A percentile compares a stretch with the other conserved stretches of the same genome.
These are phyloP conservation scores for Firmiana major DNA, from an alignment of 345 rosid species.

Conservation along the genomic window DNA sequence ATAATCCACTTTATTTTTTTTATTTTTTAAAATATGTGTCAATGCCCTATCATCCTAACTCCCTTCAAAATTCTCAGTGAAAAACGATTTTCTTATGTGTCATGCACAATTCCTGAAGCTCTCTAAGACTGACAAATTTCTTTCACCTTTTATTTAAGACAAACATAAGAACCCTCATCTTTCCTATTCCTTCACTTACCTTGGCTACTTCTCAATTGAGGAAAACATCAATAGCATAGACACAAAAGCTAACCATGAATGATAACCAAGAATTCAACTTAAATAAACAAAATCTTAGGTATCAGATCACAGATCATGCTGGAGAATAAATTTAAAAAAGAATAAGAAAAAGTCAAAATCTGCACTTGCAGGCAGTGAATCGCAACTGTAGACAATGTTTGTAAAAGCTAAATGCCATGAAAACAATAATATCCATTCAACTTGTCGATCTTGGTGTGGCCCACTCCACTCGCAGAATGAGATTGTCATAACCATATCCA, in stretches of 20 bases:
- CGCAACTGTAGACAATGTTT: neutral
- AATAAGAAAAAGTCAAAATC: neutral
- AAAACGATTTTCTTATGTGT: no score
- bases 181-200: no score
- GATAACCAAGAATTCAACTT: neutral
- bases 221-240: neutral
- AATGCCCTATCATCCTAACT: no score
- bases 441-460: conserved; percentile 20
- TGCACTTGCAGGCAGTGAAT: neutral
- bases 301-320: neutral
- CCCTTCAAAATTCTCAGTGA: no score
- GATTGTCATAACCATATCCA: conserved; percentile 45
- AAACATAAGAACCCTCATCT: no score
- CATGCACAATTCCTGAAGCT: no score
- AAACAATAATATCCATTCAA: neutral
- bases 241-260: neutral
- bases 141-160: no score
- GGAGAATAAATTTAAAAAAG: neutral
- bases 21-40: no score
- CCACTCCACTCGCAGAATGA: conserved; percentile 36
- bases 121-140: no score
- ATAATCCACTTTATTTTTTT: no score
- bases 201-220: neutral
- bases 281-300: neutral
- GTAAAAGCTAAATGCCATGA: neutral